These are phyloP conservation scores for Ascochyta rabiei DNA, from an alignment of 2,329 filamentous ascomycete species.

Conservation along the genomic window DNA sequence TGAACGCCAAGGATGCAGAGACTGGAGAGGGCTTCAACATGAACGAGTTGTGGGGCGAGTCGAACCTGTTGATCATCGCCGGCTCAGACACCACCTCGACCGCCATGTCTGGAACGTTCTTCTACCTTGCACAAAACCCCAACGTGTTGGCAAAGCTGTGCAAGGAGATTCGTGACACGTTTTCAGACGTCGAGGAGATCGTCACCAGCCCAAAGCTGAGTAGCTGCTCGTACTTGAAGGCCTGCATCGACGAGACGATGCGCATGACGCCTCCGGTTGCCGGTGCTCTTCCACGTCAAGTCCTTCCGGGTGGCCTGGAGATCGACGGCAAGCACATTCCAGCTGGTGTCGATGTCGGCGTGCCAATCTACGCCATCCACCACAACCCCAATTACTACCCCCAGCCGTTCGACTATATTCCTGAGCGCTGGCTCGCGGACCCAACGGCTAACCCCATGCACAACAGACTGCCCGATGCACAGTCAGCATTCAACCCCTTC, in stretches of 20 bases:
- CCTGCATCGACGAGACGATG: conserved; percentile 51
- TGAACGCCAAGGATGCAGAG: conserved; percentile 55
- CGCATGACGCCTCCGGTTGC: conserved; percentile 50
- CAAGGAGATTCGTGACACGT: conserved; percentile 43
- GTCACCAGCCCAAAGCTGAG: conserved; percentile 42
- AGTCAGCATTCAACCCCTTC: conserved; percentile 76
- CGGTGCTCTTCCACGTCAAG: conserved; percentile 46
- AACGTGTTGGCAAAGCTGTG: conserved; percentile 39
- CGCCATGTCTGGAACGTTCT: conserved; percentile 50
- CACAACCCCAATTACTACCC: conserved; percentile 49
- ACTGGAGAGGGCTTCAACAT: conserved; percentile 52
- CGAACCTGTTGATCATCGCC: conserved; percentile 57
- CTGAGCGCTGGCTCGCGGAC: conserved; percentile 48
- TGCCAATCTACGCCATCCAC: conserved; percentile 48
- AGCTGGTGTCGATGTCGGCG: conserved; percentile 44
- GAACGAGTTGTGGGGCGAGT: conserved; percentile 58
- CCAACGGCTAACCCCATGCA: conserved; percentile 37
- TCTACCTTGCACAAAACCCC: conserved; percentile 53
- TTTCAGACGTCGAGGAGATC: conserved; percentile 48
- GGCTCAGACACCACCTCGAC: conserved; percentile 55
- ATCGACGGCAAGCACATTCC: conserved; percentile 47
- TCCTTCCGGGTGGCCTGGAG: conserved; percentile 46
- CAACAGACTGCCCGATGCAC: conserved; percentile 52
- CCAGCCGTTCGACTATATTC: conserved; percentile 45
- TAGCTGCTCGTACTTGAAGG: conserved; percentile 44